Percentiles rank a stretch among this genome's conserved stretches.
Evolutionary conservation across 1,284 basidiomycete species (phyloP).

Genomic region (Papiliotrema nemorosa): DNA sequence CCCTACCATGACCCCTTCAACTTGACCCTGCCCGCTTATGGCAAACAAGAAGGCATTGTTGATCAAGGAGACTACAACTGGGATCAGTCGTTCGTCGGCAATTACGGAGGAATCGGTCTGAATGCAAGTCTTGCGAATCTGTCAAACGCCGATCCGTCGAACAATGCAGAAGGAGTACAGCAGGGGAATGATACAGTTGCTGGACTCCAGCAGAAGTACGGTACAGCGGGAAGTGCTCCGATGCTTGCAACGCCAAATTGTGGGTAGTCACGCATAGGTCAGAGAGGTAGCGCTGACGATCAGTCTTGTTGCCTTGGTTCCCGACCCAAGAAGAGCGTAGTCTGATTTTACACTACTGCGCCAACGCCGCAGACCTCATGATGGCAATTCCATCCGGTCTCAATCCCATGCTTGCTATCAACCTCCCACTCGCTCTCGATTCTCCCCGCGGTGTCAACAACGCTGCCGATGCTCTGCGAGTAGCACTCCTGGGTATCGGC

Average conservation of each 20-base stretch:
- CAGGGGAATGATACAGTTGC: neutral
- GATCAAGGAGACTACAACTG: constrained; percentile 5
- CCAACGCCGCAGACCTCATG: constrained; percentile 49
- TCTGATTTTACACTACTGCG: constrained; percentile 46
- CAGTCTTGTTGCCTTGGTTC: constrained; percentile 47
- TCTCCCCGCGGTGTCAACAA: constrained; percentile 43
- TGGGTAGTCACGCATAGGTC: constrained; percentile 6
- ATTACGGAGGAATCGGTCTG: constrained; percentile 4
- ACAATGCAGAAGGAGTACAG: neutral
- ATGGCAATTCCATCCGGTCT: constrained; percentile 51
- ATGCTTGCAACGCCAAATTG: constrained; percentile 34
- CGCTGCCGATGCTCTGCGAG: constrained; percentile 48
- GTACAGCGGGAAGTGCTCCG: constrained; percentile 23
- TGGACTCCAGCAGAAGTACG: constrained; percentile 18
- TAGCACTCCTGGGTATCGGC: constrained; percentile 49
- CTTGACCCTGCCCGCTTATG: constrained; percentile 2
- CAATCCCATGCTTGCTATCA: constrained; percentile 51
- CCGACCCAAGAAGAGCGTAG: constrained; percentile 46
- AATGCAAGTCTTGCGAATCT: neutral
- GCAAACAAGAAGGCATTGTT: neutral
- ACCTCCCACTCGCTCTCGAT: constrained; percentile 49
- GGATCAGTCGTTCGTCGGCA: constrained; percentile 10
- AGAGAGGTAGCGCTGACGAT: constrained; percentile 5
- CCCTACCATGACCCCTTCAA: constrained; percentile 3
- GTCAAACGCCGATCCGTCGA: neutral